These are phyloP conservation scores for Wickerhamomyces chambardii DNA, from an alignment of 805 yeast species.

Conservation along the genomic window DNA sequence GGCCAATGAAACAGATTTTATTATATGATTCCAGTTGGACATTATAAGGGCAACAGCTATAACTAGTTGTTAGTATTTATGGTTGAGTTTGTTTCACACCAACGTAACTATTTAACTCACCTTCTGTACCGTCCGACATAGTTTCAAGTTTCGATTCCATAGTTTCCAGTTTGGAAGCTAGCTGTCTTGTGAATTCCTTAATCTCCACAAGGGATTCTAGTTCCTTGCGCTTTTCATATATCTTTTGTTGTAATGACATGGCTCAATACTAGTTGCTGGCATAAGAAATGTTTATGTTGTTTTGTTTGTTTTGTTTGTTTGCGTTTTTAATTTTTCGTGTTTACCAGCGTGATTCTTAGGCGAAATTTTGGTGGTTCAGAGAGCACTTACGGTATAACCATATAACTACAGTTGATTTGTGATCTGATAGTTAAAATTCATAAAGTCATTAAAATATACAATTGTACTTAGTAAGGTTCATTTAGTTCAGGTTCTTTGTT, in stretches of 20 bases:
- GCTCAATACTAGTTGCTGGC: too few relatives aligned
- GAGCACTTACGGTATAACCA: too few relatives aligned
- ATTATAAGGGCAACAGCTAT: conserved; percentile 45
- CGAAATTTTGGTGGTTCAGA: too few relatives aligned
- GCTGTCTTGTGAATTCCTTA: conserved; percentile 31
- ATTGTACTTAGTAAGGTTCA: too few relatives aligned
- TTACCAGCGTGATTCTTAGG: too few relatives aligned
- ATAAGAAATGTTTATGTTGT: not conserved
- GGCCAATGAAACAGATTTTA: conserved; percentile 54
- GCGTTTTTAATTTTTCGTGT: not conserved
- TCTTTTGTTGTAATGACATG: conserved; percentile 20
- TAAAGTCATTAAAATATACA: too few relatives aligned
- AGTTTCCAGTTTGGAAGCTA: conserved; percentile 37
- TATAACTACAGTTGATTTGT: too few relatives aligned
- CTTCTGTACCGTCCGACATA: conserved; percentile 42
- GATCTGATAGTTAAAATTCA: too few relatives aligned
- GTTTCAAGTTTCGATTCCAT: conserved; percentile 39
- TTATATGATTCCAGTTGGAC: conserved; percentile 57
- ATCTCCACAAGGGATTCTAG: conserved; percentile 39
- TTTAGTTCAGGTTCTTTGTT: conserved; percentile 7
- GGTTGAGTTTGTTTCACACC: too few relatives aligned
- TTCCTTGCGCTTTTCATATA: conserved; percentile 39
- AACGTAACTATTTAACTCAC: too few relatives aligned
- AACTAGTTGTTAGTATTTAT: conserved; percentile 7
- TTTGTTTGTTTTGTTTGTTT: not conserved